Evolutionary conservation across 495 filamentous ascomycete genomes (phyloP), one percentile per base, ranked within the genome.

Genomic region (Xylaria flabelliformis): DNA sequence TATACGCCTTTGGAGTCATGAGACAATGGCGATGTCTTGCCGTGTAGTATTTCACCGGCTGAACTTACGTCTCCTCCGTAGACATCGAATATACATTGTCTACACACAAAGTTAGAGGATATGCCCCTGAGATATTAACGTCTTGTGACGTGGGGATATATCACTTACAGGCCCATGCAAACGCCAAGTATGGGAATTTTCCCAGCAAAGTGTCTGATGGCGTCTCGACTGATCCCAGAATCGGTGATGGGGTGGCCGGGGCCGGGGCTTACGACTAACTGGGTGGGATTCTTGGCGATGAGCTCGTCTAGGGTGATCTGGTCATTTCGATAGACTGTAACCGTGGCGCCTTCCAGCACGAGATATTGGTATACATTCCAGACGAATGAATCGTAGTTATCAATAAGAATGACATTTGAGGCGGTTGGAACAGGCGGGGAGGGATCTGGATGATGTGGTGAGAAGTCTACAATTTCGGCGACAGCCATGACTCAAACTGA

Each of bases 331-430:
- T 89, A 91, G 34, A 98, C 96, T 13, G 90, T 92, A 51, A 98
- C 95, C 0, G 83, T 91, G 34, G 96, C 96, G 50, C 96, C 96
- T 82, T 98, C 96, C 8, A 98, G 90, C 0, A 95, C 92, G 3
- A 99, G 88, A 76, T 98, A 99, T 80, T 99, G 97, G 81, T 97
- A 98, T 71, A 99, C 94, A 79, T 98, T 99, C 93, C 94, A 98
- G 72, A 95, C 97, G 77, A 98, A 99, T 0, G 95, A 98, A 82
- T 99, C 96, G 81, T 98, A 99, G 84, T 99, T 99, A 84, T 98
- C 96, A 76, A 99, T 97, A 69, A 99, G 85, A 67, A 99, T 89
- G 36, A 99, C 88, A 84, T 98, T 98, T 44, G 91, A 91, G 34
- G 95, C 95, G 61, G 86, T 93, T 24, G 89, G 79, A 39, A 97